phyloP scores from a whole-genome alignment of 495 filamentous ascomycete genomes.

The Daldinia decipiens region DNA sequence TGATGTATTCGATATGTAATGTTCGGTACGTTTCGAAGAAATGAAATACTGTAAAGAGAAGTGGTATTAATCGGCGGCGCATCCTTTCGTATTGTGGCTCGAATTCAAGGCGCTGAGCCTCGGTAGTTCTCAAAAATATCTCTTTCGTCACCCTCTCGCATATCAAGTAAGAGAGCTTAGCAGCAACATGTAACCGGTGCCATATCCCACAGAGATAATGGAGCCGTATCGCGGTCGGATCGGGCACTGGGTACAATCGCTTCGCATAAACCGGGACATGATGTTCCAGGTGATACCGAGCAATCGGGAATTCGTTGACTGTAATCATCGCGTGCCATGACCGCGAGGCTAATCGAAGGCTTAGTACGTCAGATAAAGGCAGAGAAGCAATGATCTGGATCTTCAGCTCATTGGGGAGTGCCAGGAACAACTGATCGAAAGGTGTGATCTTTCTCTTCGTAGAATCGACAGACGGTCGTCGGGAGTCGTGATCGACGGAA shows the following conservation, averaged over 20 bases:
- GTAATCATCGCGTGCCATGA: constrained; percentile 64
- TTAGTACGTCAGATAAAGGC: constrained; percentile 63
- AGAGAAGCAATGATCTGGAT: constrained; percentile 65
- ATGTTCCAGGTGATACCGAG: constrained; percentile 65
- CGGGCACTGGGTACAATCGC: constrained; percentile 61
- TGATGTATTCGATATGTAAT: constrained; percentile 63
- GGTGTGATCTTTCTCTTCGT: constrained; percentile 45
- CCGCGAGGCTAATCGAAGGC: constrained; percentile 62
- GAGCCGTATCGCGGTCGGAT: constrained; percentile 56
- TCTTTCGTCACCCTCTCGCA: constrained; percentile 67
- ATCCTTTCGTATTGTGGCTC: constrained; percentile 65
- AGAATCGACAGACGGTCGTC: constrained; percentile 39
- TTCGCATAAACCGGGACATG: constrained; percentile 63
- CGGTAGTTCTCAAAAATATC: constrained; percentile 62
- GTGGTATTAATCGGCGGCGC: constrained; percentile 64
- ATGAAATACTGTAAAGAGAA: constrained; percentile 67
- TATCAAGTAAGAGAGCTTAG: constrained; percentile 64
- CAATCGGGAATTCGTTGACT: constrained; percentile 64
- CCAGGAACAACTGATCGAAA: constrained; percentile 62
- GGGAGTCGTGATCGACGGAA: constrained; percentile 45
- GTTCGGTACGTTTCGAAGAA: constrained; percentile 68
- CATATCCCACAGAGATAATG: constrained; percentile 68
- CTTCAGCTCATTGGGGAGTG: constrained; percentile 65
- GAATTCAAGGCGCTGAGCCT: constrained; percentile 60
- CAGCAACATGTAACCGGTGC: constrained; percentile 66